Conservation (phyloP, 768 basidiomycete species). For the Tubosaeta sp. region DNA sequence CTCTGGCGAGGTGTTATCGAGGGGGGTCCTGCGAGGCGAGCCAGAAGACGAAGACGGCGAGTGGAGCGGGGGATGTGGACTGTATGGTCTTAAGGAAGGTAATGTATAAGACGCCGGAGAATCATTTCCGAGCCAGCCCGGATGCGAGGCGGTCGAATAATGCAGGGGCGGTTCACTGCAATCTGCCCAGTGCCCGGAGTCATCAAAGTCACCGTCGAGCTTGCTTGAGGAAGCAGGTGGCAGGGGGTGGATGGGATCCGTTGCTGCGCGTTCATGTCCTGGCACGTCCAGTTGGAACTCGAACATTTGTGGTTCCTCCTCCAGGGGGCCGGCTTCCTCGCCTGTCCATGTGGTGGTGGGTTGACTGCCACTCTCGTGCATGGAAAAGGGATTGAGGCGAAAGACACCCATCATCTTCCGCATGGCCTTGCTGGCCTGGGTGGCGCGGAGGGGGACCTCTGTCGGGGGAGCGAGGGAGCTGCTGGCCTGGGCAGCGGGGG, state of each 20-base stretch:
- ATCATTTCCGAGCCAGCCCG: slow-evolving; percentile 28
- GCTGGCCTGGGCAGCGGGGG: slow-evolving; percentile 32
- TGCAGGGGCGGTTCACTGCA: slow-evolving; percentile 15
- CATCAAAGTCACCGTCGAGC: slow-evolving; percentile 16
- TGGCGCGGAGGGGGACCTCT: slow-evolving; percentile 72
- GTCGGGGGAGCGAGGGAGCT: slow-evolving; percentile 48
- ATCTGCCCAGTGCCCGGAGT: slow-evolving; percentile 21
- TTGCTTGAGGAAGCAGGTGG: slow-evolving; percentile 3
- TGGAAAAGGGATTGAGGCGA: slow-evolving; percentile 71
- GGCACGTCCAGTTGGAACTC: slow-evolving; percentile 58
- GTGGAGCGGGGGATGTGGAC: slow-evolving; percentile 22
- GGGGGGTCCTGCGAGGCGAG: slow-evolving; percentile 23
- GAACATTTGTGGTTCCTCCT: slow-evolving; percentile 55
- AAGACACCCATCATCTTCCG: slow-evolving; percentile 75
- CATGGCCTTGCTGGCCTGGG: slow-evolving; percentile 67
- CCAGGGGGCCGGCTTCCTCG: slow-evolving; percentile 55
- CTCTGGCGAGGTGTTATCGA: slow-evolving; percentile 25
- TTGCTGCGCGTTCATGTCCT: slow-evolving; percentile 20
- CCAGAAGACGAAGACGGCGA: slow-evolving; percentile 25
- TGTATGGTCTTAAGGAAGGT: slow-evolving; percentile 27
- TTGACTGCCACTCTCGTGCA: slow-evolving; percentile 48
- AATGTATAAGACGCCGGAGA: slow-evolving; percentile 25
- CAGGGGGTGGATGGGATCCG: slow-evolving; percentile 17
- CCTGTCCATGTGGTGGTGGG: slow-evolving; percentile 41
- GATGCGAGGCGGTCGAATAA: slow-evolving; percentile 21